Evolutionary conservation across 2,329 filamentous ascomycete genomes (phyloP).

Genomic region (Rutstroemia sp.): DNA sequence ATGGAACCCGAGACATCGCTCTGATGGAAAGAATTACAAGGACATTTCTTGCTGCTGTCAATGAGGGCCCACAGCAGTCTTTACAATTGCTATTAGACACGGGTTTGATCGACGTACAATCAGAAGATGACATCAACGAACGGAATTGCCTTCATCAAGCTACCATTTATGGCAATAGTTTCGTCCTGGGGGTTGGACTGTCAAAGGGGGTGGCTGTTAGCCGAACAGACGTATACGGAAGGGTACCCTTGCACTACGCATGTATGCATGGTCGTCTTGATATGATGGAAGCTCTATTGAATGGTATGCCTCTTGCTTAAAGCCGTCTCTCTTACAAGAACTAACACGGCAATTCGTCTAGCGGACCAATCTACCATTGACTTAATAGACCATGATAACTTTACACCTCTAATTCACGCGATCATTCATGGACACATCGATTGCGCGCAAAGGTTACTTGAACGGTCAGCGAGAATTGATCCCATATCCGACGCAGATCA

Average conservation of each 20-base stretch:
- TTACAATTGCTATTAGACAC: slow-evolving; percentile 73
- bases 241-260: slow-evolving; percentile 90
- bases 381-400: slow-evolving; percentile 91
- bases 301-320: slow-evolving; percentile 36
- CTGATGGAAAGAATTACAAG: slow-evolving; percentile 73
- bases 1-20: slow-evolving; percentile 49
- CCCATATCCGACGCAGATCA: slow-evolving; percentile 83
- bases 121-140: slow-evolving; percentile 96
- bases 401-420: slow-evolving; percentile 89
- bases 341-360: slow-evolving; percentile 24
- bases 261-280: slow-evolving; percentile 88
- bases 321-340: background rate
- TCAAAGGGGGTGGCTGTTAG: slow-evolving; percentile 67
- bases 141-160: slow-evolving; percentile 94
- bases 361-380: slow-evolving; percentile 71
- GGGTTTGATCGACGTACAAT: slow-evolving; percentile 78
- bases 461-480: slow-evolving; percentile 75
- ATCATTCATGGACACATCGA: slow-evolving; percentile 81
- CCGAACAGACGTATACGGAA: slow-evolving; percentile 84
- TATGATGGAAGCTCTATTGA: slow-evolving; percentile 69
- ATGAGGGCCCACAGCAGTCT: slow-evolving; percentile 72
- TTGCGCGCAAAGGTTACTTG: slow-evolving; percentile 73
- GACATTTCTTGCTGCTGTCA: slow-evolving; percentile 84
- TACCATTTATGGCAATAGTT: slow-evolving; percentile 82
- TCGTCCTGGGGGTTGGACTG: slow-evolving; percentile 72